phyloP scores from a whole-genome alignment of 305 asterid species.

The Coffea humblotiana region DNA sequence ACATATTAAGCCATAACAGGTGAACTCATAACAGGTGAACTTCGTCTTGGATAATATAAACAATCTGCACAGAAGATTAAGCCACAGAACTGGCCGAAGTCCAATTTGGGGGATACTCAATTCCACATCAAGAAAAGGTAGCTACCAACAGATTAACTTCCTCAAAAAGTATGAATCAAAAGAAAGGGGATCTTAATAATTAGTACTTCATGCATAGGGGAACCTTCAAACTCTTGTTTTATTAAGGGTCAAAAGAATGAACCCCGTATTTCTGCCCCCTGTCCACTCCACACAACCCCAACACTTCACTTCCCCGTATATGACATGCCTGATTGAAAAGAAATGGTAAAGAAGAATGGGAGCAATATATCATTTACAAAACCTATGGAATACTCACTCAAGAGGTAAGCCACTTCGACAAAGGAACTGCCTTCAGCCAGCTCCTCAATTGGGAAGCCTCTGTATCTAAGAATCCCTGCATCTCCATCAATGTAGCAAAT shows the following conservation, averaged over 20 bases:
- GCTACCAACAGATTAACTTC: not conserved
- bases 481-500: constrained; percentile 97
- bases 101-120: too few species aligned
- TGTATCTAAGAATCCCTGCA: constrained; percentile 94
- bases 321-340: not conserved
- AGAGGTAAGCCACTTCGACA: constrained; percentile 93
- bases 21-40: not conserved
- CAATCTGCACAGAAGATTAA: not conserved
- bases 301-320: too few species aligned
- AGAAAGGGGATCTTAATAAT: not conserved
- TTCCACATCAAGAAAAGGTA: not conserved
- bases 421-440: constrained; percentile 92
- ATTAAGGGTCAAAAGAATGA: not conserved
- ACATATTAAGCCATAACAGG: not conserved
- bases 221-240: not conserved
- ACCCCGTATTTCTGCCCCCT: too few species aligned
- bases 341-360: not conserved
- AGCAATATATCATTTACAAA: not conserved
- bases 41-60: not conserved
- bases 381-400: constrained; percentile 52
- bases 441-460: constrained; percentile 98
- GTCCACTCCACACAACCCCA: not conserved
- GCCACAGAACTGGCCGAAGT: not conserved
- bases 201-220: not conserved
- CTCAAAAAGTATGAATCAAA: not conserved